Evolutionary conservation across 257 asterid genomes (phyloP).

Genomic region (Anisodus acutangulus): DNA sequence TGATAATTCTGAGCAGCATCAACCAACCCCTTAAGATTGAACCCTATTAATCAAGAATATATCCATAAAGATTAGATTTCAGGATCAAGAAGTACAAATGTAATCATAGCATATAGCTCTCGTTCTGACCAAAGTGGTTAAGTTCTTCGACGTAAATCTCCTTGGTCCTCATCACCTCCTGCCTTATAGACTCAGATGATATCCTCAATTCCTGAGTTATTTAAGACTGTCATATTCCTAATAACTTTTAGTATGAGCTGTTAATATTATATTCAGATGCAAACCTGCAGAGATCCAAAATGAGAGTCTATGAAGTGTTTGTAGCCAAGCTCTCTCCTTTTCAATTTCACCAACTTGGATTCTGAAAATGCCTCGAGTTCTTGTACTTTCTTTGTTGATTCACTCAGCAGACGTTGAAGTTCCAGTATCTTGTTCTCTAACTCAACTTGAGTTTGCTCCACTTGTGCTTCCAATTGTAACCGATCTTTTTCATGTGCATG

Average conservation of each 20-base stretch:
- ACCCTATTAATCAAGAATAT: conserved; percentile 49
- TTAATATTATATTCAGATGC: conserved; percentile 30
- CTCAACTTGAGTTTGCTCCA: conserved; percentile 57
- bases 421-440: conserved; percentile 66
- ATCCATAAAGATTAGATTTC: conserved; percentile 12
- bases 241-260: conserved; percentile 15
- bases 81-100: conserved; percentile 31
- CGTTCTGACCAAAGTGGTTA: conserved; percentile 64
- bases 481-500: conserved; percentile 57
- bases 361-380: conserved; percentile 85
- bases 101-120: conserved; percentile 23
- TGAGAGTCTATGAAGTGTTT: conserved; percentile 74
- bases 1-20: conserved; percentile 93
- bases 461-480: conserved; percentile 57
- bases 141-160: conserved; percentile 63
- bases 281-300: conserved; percentile 72
- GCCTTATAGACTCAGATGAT: conserved; percentile 72
- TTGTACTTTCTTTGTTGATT: conserved; percentile 68
- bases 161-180: conserved; percentile 69
- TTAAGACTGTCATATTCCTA: conserved; percentile 25
- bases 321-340: conserved; percentile 76
- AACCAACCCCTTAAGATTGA: conserved; percentile 68
- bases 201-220: conserved; percentile 67
- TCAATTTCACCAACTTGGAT: conserved; percentile 74
- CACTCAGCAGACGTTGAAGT: conserved; percentile 64